phyloP scores from a whole-genome alignment of 2,329 filamentous ascomycete species.

The Orbilia oligospora region DNA sequence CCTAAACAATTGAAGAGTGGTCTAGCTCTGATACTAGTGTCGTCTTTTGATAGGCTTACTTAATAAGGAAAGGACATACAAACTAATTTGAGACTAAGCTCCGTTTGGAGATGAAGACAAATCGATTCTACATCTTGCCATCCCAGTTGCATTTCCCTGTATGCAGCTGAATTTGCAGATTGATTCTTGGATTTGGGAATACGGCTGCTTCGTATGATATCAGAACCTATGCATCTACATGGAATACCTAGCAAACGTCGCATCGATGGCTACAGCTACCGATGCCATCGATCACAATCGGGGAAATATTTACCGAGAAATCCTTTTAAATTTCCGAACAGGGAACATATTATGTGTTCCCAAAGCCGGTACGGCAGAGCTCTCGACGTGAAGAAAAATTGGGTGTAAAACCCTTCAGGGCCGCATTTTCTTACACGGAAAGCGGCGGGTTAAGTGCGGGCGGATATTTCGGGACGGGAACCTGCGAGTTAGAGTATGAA shows the following conservation, averaged over 20 bases:
- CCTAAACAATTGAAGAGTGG: not conserved
- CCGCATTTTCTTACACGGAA: slow-evolving; percentile 8
- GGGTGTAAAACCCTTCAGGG: not conserved
- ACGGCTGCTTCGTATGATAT: slow-evolving; percentile 1
- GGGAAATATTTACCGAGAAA: slow-evolving; percentile 21
- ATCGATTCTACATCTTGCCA: not conserved
- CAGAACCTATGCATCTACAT: slow-evolving; percentile 14
- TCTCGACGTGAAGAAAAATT: not conserved
- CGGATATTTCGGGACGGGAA: slow-evolving; percentile 8
- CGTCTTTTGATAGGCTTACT: slow-evolving; percentile 7
- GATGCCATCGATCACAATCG: too few relatives aligned
- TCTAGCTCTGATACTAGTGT: not conserved
- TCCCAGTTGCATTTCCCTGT: not conserved
- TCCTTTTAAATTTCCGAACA: not conserved
- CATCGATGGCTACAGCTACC: not conserved
- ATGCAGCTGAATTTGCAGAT: slow-evolving; percentile 1
- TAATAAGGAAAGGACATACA: not conserved
- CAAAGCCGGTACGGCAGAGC: not conserved
- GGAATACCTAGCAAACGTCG: not conserved
- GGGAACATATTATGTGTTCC: not conserved
- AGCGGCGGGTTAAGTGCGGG: slow-evolving; percentile 6
- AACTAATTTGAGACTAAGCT: not conserved
- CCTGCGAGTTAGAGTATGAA: slow-evolving; percentile 1
- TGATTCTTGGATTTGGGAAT: not conserved
- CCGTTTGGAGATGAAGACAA: not conserved